Conservation (phyloP, 2,329 filamentous ascomycete species). For the Cylindrodendrum hubeiense region DNA sequence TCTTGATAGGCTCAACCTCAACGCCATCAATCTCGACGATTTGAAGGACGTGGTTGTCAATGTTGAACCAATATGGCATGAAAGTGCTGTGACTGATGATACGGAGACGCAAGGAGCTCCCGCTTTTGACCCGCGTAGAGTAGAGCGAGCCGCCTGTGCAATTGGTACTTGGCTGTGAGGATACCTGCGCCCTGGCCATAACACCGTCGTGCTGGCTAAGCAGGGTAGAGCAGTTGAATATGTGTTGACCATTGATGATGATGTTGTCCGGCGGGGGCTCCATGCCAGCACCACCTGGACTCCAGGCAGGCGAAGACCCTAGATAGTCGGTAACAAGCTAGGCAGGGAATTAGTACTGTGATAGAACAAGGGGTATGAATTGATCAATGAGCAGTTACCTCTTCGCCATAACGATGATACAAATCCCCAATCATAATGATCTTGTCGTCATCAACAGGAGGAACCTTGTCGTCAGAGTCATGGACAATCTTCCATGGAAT, state of each 20-base stretch:
- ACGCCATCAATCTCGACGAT: slow-evolving; percentile 62
- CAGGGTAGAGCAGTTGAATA: slow-evolving; percentile 54
- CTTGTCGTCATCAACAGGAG: slow-evolving; percentile 50
- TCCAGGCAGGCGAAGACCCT: slow-evolving; percentile 48
- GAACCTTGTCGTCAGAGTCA: slow-evolving; percentile 52
- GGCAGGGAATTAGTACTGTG: too few species aligned
- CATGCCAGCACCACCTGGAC: slow-evolving; percentile 50
- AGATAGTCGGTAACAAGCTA: slow-evolving; percentile 36
- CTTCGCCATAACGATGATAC: slow-evolving; percentile 51
- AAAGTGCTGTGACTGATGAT: slow-evolving; percentile 56
- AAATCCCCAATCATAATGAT: slow-evolving; percentile 54
- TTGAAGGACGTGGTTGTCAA: slow-evolving; percentile 56
- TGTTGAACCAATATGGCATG: slow-evolving; percentile 55
- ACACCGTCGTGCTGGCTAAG: too few species aligned
- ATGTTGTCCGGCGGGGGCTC: slow-evolving; percentile 56
- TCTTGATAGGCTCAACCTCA: slow-evolving; percentile 59
- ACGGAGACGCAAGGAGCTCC: slow-evolving; percentile 48
- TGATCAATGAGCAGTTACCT: too few species aligned
- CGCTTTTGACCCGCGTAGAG: slow-evolving; percentile 45
- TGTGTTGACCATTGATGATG: slow-evolving; percentile 54
- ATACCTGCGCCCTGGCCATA: neutral
- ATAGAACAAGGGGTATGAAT: slow-evolving; percentile 12
- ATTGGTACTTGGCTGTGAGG: too few species aligned
- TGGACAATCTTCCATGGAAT: slow-evolving; percentile 49
- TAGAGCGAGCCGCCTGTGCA: slow-evolving; percentile 47